Base-by-base conservation (phyloP, 2,329 filamentous ascomycete species). In the Colletotrichum sp. region DNA sequence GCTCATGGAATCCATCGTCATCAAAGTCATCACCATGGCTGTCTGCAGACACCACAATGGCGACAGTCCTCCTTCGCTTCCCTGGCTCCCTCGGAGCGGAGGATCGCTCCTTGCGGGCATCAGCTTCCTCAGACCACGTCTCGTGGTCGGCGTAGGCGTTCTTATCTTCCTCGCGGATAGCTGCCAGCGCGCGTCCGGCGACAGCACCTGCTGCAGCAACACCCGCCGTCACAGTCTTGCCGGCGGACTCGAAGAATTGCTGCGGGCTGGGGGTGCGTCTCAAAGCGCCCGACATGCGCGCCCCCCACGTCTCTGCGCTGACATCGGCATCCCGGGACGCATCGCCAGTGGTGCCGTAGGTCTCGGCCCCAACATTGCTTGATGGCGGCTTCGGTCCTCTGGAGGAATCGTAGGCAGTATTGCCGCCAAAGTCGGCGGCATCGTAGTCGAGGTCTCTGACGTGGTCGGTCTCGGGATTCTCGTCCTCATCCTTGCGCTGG, bases 111-210 rank as follows among this genome's bases (percentile, higher is more conserved):
- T 87, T 87, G 81, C 94, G 92, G 65, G 94, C 90, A 80, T 95
- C 93, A 26, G 94, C 95, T 86, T 98, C 96, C 84, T 98, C 96
- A 16, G 94, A 96, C 96, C 96, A 98, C 68, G 95, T 93, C 82
- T 95, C 94, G 85, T 97, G 95, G 83, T 98, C 96, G 78, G 92
- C 93, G 83, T 94, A 97, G 67, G 94, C 94, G 77, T 92, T 91
- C 82, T 92, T 93, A 82, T 96, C 94, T 82, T 98, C 96, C 83
- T 98, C 95, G 71, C 94, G 91, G 78, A 98, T 97, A 18, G 94
- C 93, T 70, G 93, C 93, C 79, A 98, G 87, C 30, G 95, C 96
- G 77, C 94, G 95, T 57, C 95, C 95, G 77, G 98, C 92, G 64
- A 91, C 95, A 21, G 94, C 94, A 16, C 96, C 94, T 0, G 95